phyloP scores from a whole-genome alignment of 768 basidiomycete genomes.

The Pisolithus tinctorius region DNA sequence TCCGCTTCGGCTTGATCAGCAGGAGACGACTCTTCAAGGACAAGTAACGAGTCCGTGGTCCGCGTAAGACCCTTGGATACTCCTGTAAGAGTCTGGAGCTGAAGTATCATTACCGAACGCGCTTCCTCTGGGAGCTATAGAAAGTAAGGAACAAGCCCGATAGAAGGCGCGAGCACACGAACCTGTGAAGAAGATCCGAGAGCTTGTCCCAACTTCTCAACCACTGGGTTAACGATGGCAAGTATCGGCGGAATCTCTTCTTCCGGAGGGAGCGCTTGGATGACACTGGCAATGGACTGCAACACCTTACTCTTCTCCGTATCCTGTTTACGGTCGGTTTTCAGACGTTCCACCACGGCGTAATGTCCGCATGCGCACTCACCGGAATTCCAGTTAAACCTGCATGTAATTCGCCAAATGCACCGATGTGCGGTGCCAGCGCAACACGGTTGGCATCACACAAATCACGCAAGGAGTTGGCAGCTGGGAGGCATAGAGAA shows the following conservation, averaged over 20 bases:
- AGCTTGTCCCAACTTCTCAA: constrained; percentile 60
- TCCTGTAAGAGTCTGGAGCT: constrained; percentile 77
- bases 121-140: constrained; percentile 68
- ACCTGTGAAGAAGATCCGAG: constrained; percentile 52
- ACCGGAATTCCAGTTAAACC: constrained; percentile 71
- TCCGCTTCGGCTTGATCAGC: constrained; percentile 45
- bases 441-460: constrained; percentile 88
- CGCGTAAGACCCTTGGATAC: constrained; percentile 84
- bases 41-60: constrained; percentile 57
- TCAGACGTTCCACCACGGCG: not conserved
- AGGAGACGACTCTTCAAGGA: constrained; percentile 48
- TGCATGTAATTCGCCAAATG: constrained; percentile 80
- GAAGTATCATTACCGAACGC: constrained; percentile 54
- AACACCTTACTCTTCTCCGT: constrained; percentile 86
- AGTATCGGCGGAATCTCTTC: constrained; percentile 75
- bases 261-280: constrained; percentile 77
- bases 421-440: constrained; percentile 74
- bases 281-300: constrained; percentile 88
- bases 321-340: constrained; percentile 38
- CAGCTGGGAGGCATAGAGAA: constrained; percentile 61
- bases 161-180: constrained; percentile 9
- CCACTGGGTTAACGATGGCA: constrained; percentile 72
- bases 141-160: not conserved
- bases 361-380: constrained; percentile 17
- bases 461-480: constrained; percentile 74